phyloP scores from a whole-genome alignment of 495 filamentous ascomycete species.

The Penicillium verhagenii region DNA sequence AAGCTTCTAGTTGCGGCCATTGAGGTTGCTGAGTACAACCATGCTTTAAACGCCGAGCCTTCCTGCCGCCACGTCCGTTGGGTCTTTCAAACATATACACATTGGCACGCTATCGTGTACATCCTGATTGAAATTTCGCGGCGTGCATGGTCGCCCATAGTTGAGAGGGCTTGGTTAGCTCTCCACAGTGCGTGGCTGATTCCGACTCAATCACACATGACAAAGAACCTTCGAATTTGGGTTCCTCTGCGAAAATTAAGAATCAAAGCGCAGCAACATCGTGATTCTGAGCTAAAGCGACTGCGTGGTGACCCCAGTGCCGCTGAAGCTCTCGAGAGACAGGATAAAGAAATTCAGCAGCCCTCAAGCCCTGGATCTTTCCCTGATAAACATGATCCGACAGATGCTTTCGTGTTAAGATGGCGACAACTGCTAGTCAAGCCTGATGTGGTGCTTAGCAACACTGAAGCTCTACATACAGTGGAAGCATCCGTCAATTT shows the following conservation, averaged over 20 bases:
- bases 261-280: constrained; percentile 46
- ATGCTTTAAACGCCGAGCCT: constrained; percentile 47
- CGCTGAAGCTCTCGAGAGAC: constrained; percentile 26
- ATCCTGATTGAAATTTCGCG: constrained; percentile 52
- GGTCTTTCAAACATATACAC: constrained; percentile 57
- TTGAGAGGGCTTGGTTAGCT: constrained; percentile 55
- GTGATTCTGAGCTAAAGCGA: constrained; percentile 39
- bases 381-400: constrained; percentile 15
- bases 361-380: constrained; percentile 36
- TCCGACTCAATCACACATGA: constrained; percentile 30
- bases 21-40: constrained; percentile 57
- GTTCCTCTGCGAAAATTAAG: constrained; percentile 53
- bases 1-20: constrained; percentile 44
- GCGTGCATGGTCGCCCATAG: constrained; percentile 47
- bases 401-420: constrained; percentile 31
- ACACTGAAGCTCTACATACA: background rate
- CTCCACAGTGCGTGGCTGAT: constrained; percentile 51
- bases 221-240: constrained; percentile 49
- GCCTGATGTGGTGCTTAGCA: background rate
- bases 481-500: background rate
- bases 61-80: constrained; percentile 57
- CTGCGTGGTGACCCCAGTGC: constrained; percentile 30
- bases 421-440: constrained; percentile 37
- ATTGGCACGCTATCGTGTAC: constrained; percentile 61
- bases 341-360: constrained; percentile 26